Percentiles rank a stretch among this genome's conserved stretches.
phyloP scores from a whole-genome alignment of 78 protist species.

The Diacronema lutheri region DNA sequence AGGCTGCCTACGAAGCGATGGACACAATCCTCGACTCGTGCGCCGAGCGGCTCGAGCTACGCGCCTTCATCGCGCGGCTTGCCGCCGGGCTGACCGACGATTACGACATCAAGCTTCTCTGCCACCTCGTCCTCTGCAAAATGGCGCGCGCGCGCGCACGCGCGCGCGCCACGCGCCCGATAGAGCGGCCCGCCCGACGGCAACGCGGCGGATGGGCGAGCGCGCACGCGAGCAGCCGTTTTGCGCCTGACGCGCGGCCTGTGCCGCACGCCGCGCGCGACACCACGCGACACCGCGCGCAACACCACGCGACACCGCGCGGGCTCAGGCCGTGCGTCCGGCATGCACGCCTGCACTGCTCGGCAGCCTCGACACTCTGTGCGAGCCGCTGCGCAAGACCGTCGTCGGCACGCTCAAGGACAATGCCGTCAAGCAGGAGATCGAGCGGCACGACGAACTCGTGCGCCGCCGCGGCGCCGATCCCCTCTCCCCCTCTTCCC shows the following conservation, averaged over 20 bases:
- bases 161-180: too few species aligned
- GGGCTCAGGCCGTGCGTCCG: too few species aligned
- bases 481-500: too few species aligned
- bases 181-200: too few species aligned
- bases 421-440: conserved; percentile 73
- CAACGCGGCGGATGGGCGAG: too few species aligned
- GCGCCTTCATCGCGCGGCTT: conserved; percentile 54
- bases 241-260: neutral
- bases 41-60: conserved; percentile 42
- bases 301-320: too few species aligned
- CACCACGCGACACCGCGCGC: too few species aligned
- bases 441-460: conserved; percentile 80
- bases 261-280: neutral
- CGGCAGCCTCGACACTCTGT: neutral
- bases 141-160: conserved; percentile 11
- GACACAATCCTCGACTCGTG: conserved; percentile 78
- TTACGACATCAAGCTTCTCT: conserved; percentile 74
- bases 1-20: conserved; percentile 88
- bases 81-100: conserved; percentile 73
- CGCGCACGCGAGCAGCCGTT: neutral
- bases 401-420: conserved; percentile 19
- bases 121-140: conserved; percentile 65
- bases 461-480: too few species aligned
- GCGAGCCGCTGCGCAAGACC: conserved; percentile 32
- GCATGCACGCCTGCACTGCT: neutral